These are phyloP conservation scores for Monosporascus sp. DNA, from an alignment of 2,329 filamentous ascomycete genomes.

Conservation along the genomic window DNA sequence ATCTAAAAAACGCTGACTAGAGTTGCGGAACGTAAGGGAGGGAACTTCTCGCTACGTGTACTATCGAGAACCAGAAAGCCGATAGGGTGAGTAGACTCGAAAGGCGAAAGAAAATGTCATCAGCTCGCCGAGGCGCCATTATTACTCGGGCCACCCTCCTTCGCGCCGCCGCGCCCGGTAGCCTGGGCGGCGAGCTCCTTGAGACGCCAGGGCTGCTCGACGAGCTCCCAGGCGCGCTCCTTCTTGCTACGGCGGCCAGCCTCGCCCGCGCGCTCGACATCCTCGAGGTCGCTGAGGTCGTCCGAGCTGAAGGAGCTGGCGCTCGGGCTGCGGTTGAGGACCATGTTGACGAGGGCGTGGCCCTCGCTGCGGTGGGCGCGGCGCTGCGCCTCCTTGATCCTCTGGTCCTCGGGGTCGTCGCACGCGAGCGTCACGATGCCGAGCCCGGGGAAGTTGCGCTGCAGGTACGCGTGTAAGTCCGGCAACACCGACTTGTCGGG, in stretches of 20 bases:
- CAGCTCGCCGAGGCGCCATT: neutral
- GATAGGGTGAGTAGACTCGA: too few relatives aligned
- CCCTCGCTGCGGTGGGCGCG: conserved; percentile 66
- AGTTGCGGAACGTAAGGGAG: too few relatives aligned
- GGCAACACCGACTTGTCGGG: conserved; percentile 76
- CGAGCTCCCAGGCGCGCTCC: conserved; percentile 44
- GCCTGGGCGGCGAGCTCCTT: conserved; percentile 24
- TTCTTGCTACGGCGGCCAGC: conserved; percentile 41
- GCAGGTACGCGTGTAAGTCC: conserved; percentile 63
- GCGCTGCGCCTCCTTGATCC: conserved; percentile 72
- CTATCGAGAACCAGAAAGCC: too few relatives aligned
- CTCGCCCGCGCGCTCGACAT: conserved; percentile 36
- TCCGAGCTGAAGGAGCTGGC: conserved; percentile 45
- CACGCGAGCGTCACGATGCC: conserved; percentile 71
- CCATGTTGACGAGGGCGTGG: conserved; percentile 41
- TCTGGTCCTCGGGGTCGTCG: conserved; percentile 66
- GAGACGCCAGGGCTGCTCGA: conserved; percentile 44
- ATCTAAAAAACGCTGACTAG: too few relatives aligned
- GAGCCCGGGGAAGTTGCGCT: conserved; percentile 70
- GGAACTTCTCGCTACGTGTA: too few relatives aligned
- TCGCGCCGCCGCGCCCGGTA: neutral
- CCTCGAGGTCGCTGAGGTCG: conserved; percentile 46
- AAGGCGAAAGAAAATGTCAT: too few relatives aligned
- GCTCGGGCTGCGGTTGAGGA: conserved; percentile 51
- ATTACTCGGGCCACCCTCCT: neutral